Conservation (phyloP, 371 early-diverging fungal genomes). For the Mucor mucedo region DNA sequence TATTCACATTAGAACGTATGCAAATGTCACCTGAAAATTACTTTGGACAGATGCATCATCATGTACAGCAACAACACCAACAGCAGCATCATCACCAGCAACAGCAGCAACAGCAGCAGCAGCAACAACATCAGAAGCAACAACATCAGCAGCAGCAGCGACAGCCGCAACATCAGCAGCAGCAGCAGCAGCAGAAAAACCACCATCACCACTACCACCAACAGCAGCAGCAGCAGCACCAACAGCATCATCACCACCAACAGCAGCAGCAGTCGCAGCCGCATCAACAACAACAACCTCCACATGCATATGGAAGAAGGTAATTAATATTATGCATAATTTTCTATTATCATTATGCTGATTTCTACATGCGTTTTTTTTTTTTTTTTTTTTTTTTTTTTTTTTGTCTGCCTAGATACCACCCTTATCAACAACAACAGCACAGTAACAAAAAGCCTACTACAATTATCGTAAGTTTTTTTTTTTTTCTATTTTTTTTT, state of each 20-base stretch:
- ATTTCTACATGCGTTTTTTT: background rate
- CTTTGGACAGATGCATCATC: slow-evolving; percentile 6
- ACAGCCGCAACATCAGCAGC: slow-evolving; percentile 6
- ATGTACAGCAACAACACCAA: slow-evolving; percentile 1
- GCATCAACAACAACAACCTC: slow-evolving; percentile 7
- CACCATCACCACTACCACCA: slow-evolving; percentile 6
- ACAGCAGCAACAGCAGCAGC: background rate
- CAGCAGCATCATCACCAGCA: background rate
- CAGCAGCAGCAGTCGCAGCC: slow-evolving; percentile 8
- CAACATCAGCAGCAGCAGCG: slow-evolving; percentile 8
- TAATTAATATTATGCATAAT: slow-evolving; percentile 2
- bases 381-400: no score
- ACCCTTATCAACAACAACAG: background rate
- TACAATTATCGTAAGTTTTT: background rate
- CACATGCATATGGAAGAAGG: slow-evolving; percentile 6
- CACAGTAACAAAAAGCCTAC: background rate
- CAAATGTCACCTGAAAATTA: slow-evolving; percentile 2
- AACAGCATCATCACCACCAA: slow-evolving; percentile 10
- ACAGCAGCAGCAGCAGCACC: slow-evolving; percentile 6
- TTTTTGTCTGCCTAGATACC: background rate
- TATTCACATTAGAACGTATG: slow-evolving; percentile 6
- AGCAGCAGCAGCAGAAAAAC: slow-evolving; percentile 10
- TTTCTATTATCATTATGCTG: background rate
- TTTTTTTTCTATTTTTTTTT: background rate
- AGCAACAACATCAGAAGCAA: background rate